Conservation (phyloP, 306 rosid genomes). For the Pterocarpus macrocarpus region DNA sequence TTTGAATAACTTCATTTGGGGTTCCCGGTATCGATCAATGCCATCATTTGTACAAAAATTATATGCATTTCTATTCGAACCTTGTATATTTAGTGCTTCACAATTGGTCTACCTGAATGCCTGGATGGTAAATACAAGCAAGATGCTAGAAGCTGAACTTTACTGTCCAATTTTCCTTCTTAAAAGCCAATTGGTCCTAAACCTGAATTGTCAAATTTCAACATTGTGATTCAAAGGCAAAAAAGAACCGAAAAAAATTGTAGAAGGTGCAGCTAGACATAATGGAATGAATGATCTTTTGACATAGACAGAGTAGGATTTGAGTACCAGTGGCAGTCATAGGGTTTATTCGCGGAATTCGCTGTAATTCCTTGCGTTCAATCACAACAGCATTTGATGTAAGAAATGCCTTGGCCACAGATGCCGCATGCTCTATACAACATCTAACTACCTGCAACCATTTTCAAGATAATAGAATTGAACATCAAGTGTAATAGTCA, state of each 20-base stretch:
- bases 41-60: slow-evolving; percentile 23
- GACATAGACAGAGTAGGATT: slow-evolving; percentile 4
- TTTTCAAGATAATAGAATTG: not conserved
- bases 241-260: not conserved
- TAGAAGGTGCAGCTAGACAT: not conserved
- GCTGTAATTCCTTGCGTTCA: slow-evolving; percentile 60
- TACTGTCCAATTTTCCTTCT: slow-evolving; percentile 29
- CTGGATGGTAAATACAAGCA: slow-evolving; percentile 16
- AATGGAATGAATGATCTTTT: slow-evolving; percentile 19
- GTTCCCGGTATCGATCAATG: not conserved
- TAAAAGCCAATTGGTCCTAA: slow-evolving; percentile 57
- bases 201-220: slow-evolving; percentile 55
- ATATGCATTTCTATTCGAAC: not conserved
- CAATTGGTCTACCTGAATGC: slow-evolving; percentile 1
- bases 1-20: slow-evolving; percentile 15
- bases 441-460: slow-evolving; percentile 82
- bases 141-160: slow-evolving; percentile 19
- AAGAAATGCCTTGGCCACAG: slow-evolving; percentile 83
- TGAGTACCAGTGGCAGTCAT: slow-evolving; percentile 59
- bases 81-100: slow-evolving; percentile 16
- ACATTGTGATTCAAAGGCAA: not conserved
- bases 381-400: slow-evolving; percentile 87
- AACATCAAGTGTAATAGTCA: not conserved
- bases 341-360: slow-evolving; percentile 54
- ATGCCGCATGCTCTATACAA: slow-evolving; percentile 92